phyloP scores from a whole-genome alignment of 2,329 filamentous ascomycete genomes.

The Colletotrichum sp. region DNA sequence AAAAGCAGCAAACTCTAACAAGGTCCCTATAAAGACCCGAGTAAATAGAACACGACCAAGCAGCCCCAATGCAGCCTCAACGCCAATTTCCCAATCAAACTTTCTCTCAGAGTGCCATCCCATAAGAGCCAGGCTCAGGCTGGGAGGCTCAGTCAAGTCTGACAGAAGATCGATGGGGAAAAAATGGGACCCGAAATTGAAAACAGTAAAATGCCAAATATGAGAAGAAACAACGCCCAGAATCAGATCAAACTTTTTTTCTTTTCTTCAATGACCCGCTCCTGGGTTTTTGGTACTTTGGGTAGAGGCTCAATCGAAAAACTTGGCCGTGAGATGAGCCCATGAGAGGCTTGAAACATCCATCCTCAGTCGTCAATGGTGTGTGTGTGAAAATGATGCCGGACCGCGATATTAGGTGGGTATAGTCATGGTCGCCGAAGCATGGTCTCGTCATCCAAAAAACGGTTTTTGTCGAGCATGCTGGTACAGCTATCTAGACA shows the following conservation, averaged over 20 bases:
- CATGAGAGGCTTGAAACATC: not conserved
- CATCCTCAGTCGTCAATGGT: not conserved
- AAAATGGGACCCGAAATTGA: not conserved
- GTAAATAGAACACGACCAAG: not conserved
- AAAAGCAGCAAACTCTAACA: slow-evolving; percentile 5
- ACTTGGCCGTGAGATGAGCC: not conserved
- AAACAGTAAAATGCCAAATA: slow-evolving; percentile 2
- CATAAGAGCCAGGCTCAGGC: not conserved
- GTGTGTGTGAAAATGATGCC: not conserved
- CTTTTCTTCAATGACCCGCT: slow-evolving; percentile 12
- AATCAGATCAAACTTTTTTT: slow-evolving; percentile 19
- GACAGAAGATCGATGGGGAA: not conserved
- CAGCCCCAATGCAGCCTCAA: slow-evolving; percentile 19
- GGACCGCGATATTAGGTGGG: slow-evolving; percentile 38
- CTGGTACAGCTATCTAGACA: slow-evolving; percentile 49
- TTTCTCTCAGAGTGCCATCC: not conserved
- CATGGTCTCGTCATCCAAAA: slow-evolving; percentile 25
- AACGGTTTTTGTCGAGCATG: slow-evolving; percentile 26
- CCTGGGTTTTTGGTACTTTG: not conserved
- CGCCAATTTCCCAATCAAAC: not conserved
- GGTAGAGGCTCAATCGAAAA: slow-evolving; percentile 1
- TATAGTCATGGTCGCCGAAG: slow-evolving; percentile 43
- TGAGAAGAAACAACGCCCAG: not conserved
- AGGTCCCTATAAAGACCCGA: not conserved
- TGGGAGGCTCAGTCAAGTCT: not conserved